Evolutionary conservation across 352 stramenopile species (phyloP), one percentile per base, ranked within the genome.

Genomic region (Phytophthora idaei): DNA sequence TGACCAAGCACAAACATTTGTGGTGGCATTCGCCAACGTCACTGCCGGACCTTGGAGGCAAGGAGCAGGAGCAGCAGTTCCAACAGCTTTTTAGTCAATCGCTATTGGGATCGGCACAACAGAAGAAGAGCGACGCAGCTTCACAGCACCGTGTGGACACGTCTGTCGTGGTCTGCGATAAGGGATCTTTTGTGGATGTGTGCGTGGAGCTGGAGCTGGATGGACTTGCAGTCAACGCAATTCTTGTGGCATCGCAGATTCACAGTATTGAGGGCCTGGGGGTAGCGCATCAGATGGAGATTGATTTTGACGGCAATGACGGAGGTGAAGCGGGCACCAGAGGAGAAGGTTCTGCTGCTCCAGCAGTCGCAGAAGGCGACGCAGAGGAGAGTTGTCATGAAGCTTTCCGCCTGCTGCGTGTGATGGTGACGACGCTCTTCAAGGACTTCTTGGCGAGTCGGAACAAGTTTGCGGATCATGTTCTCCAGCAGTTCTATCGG

Each of bases 401-500:
- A 60, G 95, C 95, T 4, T 97, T 99, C 56, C 85, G 93, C 5
- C 57, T 99, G 25, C 71, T 99, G 37, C 90, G 95, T 46, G 64
- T 90, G 12, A 81, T 99, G 57, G 92, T 99, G n/a, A 93, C 87
- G 36, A 92, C 80, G 7, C 97, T 98, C 65, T 92, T 99, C 44
- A 94, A 95, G 59, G 97, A 99, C 63, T 95, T 98, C 10, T 81
- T 95, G 36, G 70, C 85, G 47, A 91, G 70, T 8, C 90, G 96
- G 49, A 97, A 92, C 67, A 87, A 93, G 42, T 95, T 98, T 60
- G 97, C 97, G 0, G 95, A 99, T 77, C 87, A 97, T 49, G 73
- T 99, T 44, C 81, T 99, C n/a, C 93, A 98, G 61, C 89, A 99
- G 65, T 84, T 99, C 15, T 99, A 99, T 57, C 92, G 97, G 9